Conservation (phyloP, 2,329 filamentous ascomycete genomes). For the Pseudophaeomoniella oleicola region DNA sequence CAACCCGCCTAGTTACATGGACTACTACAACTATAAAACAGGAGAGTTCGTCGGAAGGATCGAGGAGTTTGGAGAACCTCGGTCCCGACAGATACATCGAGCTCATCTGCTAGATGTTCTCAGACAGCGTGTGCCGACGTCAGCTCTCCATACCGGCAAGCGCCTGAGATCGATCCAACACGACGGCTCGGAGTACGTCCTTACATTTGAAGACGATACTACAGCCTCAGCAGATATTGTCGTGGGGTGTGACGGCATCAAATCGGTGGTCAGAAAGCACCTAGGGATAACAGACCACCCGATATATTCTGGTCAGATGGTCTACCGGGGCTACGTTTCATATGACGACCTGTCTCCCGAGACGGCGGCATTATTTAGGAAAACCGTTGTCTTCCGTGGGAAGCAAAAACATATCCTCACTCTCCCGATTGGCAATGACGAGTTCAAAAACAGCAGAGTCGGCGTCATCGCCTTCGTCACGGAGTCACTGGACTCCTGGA, state of each 20-base stretch:
- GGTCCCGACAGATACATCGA: slow-evolving; percentile 16
- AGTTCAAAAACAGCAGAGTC: slow-evolving; percentile 16
- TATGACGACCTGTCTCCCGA: slow-evolving; percentile 17
- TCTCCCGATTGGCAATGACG: slow-evolving; percentile 22
- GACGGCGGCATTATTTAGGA: slow-evolving; percentile 16
- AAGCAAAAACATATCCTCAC: slow-evolving; percentile 17
- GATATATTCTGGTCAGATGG: slow-evolving; percentile 21
- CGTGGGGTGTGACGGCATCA: slow-evolving; percentile 10
- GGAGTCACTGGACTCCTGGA: slow-evolving; percentile 20
- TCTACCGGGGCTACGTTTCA: slow-evolving; percentile 21
- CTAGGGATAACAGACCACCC: slow-evolving; percentile 15
- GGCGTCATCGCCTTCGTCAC: slow-evolving; percentile 23
- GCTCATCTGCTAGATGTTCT: slow-evolving; percentile 21
- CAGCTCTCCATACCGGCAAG: slow-evolving; percentile 3
- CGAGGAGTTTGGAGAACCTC: slow-evolving; percentile 14
- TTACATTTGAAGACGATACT: slow-evolving; percentile 7
- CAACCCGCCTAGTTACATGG: slow-evolving; percentile 17
- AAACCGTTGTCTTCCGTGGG: slow-evolving; percentile 19
- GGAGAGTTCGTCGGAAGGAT: slow-evolving; percentile 17
- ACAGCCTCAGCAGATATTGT: slow-evolving; percentile 6
- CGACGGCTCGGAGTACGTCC: slow-evolving; percentile 3
- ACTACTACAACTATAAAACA: slow-evolving; percentile 15
- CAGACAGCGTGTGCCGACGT: slow-evolving; percentile 10
- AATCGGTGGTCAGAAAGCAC: slow-evolving; percentile 8
- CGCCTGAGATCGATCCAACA: slow-evolving; percentile 1